Base-by-base conservation (phyloP, 306 rosid genomes). In the Quercus wislizeni region DNA sequence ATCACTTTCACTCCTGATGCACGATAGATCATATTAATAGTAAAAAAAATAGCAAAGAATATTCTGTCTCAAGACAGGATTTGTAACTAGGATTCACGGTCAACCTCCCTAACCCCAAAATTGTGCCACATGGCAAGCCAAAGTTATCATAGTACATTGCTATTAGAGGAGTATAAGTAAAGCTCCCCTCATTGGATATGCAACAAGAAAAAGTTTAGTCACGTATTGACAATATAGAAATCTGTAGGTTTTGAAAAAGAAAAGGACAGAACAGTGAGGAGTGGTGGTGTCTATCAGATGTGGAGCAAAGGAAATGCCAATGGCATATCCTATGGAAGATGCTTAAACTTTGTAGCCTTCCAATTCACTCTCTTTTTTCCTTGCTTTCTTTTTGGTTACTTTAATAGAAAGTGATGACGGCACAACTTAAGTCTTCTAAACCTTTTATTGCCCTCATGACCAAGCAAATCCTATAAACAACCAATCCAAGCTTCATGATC, bases 311-410 rank as follows among this genome's bases (percentile, higher is more conserved):
- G 61, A 69, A 73, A 85, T 87, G 81, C 84, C 75, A 86, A 86
- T 69, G 88, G 99, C 83, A 95, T 95, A 95, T 95, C 79, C 98
- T 75, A 27, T 79, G 90, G 92, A 91, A 95, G 99, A 95, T 95
- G 85, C 99, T 77, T 68, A 62, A 78, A 68, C 72, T 76, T 55
- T 84, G 82, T 80, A 85, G 83, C 89, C 90, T 78, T 74, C 35
- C 81, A 41, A 81, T 81, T 83, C 93, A 74, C 83, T 73, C 80
- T 69, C 73, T 85, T 2, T 77, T 80, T 56, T 89, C 84, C 80
- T 52, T 68, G 59, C 81, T 87, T 85, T 78, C 70, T 61, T 87
- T 79, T 79, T 33, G 27, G 70, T 25, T 55, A 73, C 82, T 84
- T 83, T 77, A 74, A 70, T 55, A 58, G 77, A 87, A 86, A 84